Evolutionary conservation across 164 flowering plant species (phyloP).

Genomic region (Vitis cinerea): DNA sequence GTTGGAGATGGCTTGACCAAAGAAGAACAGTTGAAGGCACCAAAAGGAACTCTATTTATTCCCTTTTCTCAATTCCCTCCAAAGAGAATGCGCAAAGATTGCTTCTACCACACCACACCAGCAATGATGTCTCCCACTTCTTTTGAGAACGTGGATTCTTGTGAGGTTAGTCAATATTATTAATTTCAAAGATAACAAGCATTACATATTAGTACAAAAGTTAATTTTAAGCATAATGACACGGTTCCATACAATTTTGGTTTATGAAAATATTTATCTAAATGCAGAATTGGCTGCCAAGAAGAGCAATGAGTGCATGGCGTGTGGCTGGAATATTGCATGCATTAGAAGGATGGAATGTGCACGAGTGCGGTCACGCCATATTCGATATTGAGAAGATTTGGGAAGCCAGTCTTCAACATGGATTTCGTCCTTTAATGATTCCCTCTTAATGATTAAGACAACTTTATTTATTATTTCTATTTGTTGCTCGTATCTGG

Average conservation of each 20-base stretch:
- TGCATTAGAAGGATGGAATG: conserved; percentile 49
- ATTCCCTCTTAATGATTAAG: too few species aligned
- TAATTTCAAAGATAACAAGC: neutral
- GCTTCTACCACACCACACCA: conserved; percentile 51
- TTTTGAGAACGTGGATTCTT: conserved; percentile 54
- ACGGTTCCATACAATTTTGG: too few species aligned
- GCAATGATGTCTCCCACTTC: conserved; percentile 50
- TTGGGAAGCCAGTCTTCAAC: conserved; percentile 38
- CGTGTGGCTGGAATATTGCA: conserved; percentile 46
- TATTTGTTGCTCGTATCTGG: too few species aligned
- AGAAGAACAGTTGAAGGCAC: conserved; percentile 35
- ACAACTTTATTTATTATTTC: too few species aligned
- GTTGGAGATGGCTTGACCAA: conserved; percentile 30
- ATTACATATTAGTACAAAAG: conserved; percentile 7
- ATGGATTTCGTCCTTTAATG: conserved; percentile 26
- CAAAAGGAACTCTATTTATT: conserved; percentile 51
- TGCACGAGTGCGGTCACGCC: conserved; percentile 41
- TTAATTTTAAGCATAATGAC: neutral
- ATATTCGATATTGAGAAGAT: conserved; percentile 27
- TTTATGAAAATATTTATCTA: neutral
- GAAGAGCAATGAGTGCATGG: conserved; percentile 59
- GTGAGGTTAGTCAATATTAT: conserved; percentile 41
- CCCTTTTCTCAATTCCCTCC: conserved; percentile 58
- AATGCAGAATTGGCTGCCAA: conserved; percentile 49
- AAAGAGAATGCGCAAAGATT: conserved; percentile 41